Conservation (phyloP, 306 rosid species). For the Lathyrus oleraceus region DNA sequence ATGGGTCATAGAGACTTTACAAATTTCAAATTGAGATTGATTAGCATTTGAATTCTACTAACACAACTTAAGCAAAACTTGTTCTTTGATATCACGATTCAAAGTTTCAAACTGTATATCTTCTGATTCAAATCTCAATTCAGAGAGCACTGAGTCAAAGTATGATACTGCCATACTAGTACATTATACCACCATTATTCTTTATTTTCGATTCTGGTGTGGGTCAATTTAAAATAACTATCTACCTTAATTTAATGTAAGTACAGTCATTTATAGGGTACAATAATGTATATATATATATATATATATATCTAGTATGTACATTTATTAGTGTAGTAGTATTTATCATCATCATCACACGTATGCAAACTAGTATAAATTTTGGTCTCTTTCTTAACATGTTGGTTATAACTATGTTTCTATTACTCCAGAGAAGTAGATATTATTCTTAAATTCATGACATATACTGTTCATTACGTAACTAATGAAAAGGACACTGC, state of each 20-base stretch:
- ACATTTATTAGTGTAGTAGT: not conserved
- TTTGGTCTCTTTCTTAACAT: conserved; percentile 5
- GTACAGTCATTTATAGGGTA: not conserved
- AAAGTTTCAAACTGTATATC: not conserved
- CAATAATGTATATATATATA: not conserved
- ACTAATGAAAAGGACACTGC: conserved; percentile 29
- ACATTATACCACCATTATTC: not conserved
- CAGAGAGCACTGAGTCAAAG: not conserved
- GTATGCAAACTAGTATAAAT: not conserved
- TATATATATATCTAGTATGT: too few species aligned
- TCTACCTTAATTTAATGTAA: not conserved
- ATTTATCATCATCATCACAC: conserved; percentile 7
- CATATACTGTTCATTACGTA: conserved; percentile 22
- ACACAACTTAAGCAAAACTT: not conserved
- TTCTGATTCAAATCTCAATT: not conserved
- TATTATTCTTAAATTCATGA: not conserved
- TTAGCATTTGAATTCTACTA: not conserved
- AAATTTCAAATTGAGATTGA: not conserved
- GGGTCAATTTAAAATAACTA: not conserved
- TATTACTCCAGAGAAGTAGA: not conserved
- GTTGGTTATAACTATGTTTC: conserved; percentile 32
- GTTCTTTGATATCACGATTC: not conserved
- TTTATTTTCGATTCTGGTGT: not conserved
- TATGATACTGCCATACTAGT: not conserved
- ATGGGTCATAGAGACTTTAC: not conserved